These are phyloP conservation scores for Persicaria tinctoria DNA, from an alignment of 148 eudicot genomes.

Conservation along the genomic window DNA sequence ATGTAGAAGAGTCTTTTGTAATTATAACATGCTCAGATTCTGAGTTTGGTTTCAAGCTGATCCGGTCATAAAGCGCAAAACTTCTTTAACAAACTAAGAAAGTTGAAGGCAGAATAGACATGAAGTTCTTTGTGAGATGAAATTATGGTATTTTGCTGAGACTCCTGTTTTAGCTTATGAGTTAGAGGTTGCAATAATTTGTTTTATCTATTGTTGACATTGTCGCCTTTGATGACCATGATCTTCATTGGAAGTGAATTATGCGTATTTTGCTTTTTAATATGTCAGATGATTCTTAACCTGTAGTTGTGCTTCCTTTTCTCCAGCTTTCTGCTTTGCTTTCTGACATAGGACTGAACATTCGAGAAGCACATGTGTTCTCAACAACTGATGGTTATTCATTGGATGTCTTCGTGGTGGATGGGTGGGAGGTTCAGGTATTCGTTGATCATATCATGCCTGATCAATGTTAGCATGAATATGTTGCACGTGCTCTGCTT, in stretches of 20 bases:
- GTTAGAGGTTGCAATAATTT: no score
- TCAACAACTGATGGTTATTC: slow-evolving; percentile 95
- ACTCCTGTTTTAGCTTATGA: no score
- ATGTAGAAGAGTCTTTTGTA: no score
- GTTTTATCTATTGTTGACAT: no score
- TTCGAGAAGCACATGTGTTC: slow-evolving; percentile 97
- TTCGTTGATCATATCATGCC: not conserved
- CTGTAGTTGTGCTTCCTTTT: slow-evolving; percentile 7
- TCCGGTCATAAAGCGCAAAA: no score
- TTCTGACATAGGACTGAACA: slow-evolving; percentile 90
- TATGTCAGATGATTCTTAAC: not conserved
- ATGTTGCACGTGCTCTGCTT: not conserved
- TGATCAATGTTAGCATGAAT: not conserved
- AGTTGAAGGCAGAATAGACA: no score
- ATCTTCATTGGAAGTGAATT: not conserved
- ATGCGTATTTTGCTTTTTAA: not conserved
- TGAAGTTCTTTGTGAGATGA: no score
- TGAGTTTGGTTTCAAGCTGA: no score
- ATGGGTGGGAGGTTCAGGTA: slow-evolving; percentile 97
- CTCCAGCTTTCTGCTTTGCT: slow-evolving; percentile 91
- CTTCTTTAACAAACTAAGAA: no score
- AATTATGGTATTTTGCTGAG: no score
- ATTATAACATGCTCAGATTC: no score
- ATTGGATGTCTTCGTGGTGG: slow-evolving; percentile 94
- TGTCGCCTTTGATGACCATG: no score